A percentile compares a stretch with the other conserved stretches of the same genome.
Conservation (phyloP, 78 protist species). For the Dictyostelium firmibasis region DNA sequence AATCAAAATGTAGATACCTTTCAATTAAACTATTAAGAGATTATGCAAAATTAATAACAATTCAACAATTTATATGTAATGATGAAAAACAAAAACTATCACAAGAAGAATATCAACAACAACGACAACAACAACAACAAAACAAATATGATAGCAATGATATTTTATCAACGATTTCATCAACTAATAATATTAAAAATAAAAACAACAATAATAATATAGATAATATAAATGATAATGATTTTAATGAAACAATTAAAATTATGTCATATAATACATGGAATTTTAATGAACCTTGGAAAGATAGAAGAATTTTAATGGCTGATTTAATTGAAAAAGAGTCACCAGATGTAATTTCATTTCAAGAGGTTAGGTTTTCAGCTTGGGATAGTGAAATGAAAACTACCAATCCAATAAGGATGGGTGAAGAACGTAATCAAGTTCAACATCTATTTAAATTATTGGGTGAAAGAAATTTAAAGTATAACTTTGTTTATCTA, state of each 20-base stretch:
- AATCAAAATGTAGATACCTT: not conserved
- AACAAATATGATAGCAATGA: not conserved
- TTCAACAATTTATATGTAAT: not conserved
- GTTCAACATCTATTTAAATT: constrained; percentile 32
- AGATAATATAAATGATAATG: no score
- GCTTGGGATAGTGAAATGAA: constrained; percentile 26
- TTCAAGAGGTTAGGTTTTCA: constrained; percentile 44
- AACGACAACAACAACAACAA: not conserved
- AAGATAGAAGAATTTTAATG: constrained; percentile 14
- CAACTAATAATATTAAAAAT: not conserved
- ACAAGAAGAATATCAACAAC: no score
- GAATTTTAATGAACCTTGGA: constrained; percentile 68
- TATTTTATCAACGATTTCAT: not conserved
- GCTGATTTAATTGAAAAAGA: constrained; percentile 4
- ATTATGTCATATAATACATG: constrained; percentile 51
- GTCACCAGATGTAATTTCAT: constrained; percentile 40
- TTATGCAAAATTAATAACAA: not conserved
- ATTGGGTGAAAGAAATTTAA: constrained; percentile 1
- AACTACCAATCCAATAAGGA: not conserved
- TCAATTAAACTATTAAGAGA: not conserved
- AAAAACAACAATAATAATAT: not conserved
- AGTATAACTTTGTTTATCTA: constrained; percentile 19
- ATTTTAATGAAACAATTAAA: not conserved
- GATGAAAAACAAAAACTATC: no score
- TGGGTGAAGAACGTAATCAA: constrained; percentile 64